Evolutionary conservation across 2,329 filamentous ascomycete genomes (phyloP), one percentile per base, ranked within the genome.

Genomic region (Colletotrichum sublineola): DNA sequence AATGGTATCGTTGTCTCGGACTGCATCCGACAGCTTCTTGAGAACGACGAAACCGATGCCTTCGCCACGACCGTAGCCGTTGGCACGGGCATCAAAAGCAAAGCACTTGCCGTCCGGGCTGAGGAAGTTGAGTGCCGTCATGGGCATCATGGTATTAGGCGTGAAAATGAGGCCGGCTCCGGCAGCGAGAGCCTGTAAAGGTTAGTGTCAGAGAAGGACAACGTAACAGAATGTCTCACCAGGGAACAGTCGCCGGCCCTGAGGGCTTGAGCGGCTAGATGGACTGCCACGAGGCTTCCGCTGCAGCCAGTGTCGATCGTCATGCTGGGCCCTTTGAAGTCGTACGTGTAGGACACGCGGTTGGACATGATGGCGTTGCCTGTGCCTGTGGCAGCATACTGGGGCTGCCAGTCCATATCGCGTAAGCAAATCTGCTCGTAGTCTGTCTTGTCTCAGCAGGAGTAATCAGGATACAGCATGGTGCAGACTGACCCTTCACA

Each of bases 1-100:
- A 65, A 90, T 87, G 0, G 85, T 86, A 76, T 92, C 89, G n/a
- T 88, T 87, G 74, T 89, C 87, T 14, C 81, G 80, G 6, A 92
- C 75, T 0, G 91, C 91, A 77, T 90, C 86, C 7, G 83, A 80
- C 0, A 92, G 80, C 1, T 85, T 85, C 78, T 92, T 92, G 58
- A 93, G 76, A 4, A 92, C 76, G 1, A 93, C 79, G n/a, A 88
- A 84, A 0, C 85, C 89, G 36, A 88, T 83, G 0, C 90, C 91
- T 76, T 93, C 91, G 1, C 90, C 91, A 42, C 90, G 84, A 0
- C 87, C 90, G 76, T 92, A 93, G 1, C 91, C 91, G 70, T 89
- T 87, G 24, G 89, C 91, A 3, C 84, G 83, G n/a, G 82, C 77
- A 75, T 91, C 90, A 76, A 88, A 91, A 6, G 87, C 87, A 71